These are phyloP conservation scores for Aspergillus clavatus DNA, from an alignment of 2,329 filamentous ascomycete genomes.

Conservation along the genomic window DNA sequence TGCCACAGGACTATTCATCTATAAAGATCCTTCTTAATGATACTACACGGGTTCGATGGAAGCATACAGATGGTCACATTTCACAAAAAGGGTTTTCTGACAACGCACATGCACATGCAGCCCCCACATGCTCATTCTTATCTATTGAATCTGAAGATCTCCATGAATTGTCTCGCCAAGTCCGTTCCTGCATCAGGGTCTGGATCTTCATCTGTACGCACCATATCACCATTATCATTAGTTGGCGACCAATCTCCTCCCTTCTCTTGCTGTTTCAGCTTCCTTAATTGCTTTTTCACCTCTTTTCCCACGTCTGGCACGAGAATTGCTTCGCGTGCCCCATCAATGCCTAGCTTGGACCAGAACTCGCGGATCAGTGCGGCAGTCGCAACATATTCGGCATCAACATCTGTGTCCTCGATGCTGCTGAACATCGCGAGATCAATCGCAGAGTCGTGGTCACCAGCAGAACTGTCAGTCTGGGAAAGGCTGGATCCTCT, in stretches of 20 bases:
- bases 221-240: conserved; percentile 10
- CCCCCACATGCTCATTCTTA: conserved; percentile 11
- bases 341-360: conserved; percentile 33
- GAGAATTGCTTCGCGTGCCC: conserved; percentile 38
- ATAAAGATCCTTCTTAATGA: too few relatives aligned
- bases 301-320: conserved; percentile 40
- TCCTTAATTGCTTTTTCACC: conserved; percentile 27
- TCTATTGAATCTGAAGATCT: conserved; percentile 41
- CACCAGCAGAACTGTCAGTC: conserved; percentile 4
- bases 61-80: too few relatives aligned
- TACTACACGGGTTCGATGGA: too few relatives aligned
- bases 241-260: conserved; percentile 5
- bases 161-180: conserved; percentile 44
- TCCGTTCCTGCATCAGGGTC: conserved; percentile 36
- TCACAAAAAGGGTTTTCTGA: too few relatives aligned
- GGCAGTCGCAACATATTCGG: conserved; percentile 31
- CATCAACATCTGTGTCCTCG: conserved; percentile 37
- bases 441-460: conserved; percentile 25
- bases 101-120: background rate
- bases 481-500: background rate
- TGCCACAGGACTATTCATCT: too few relatives aligned
- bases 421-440: conserved; percentile 22
- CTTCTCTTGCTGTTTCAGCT: conserved; percentile 15
- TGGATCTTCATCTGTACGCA: conserved; percentile 24
- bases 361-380: conserved; percentile 41